Evolutionary conservation across 768 basidiomycete species (phyloP).

Genomic region (Russula compacta): DNA sequence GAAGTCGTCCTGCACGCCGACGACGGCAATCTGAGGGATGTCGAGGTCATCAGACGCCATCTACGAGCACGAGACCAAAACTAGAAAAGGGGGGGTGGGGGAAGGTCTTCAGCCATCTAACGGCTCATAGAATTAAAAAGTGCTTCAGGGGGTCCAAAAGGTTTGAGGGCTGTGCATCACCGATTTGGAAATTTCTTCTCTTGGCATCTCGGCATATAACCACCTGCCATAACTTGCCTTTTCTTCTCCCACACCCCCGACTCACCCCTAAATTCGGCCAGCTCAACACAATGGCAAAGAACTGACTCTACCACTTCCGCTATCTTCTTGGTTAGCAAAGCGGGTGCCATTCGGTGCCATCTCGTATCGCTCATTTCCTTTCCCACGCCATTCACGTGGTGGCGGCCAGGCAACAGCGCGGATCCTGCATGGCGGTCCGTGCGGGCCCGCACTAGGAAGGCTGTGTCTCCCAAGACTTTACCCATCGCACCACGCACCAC

Average conservation of each 20-base stretch:
- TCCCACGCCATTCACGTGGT: not conserved
- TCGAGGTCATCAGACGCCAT: conserved; percentile 13
- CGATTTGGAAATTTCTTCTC: too few species aligned
- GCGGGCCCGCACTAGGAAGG: not conserved
- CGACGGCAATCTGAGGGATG: conserved; percentile 20
- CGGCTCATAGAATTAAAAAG: not conserved
- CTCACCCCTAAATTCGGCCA: too few species aligned
- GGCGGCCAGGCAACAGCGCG: not conserved
- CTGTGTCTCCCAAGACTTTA: not conserved
- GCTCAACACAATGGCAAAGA: too few species aligned
- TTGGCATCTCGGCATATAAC: too few species aligned
- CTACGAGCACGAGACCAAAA: not conserved
- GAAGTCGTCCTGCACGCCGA: conserved; percentile 13
- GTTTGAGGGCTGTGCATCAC: not conserved
- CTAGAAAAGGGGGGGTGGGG: not conserved
- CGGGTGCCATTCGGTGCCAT: too few species aligned
- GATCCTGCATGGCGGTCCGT: not conserved
- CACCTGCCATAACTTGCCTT: too few species aligned
- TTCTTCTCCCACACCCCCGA: too few species aligned
- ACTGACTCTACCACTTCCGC: too few species aligned
- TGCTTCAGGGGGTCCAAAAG: too few species aligned
- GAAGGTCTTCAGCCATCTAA: not conserved
- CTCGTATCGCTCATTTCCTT: too few species aligned
- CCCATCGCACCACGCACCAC: not conserved
- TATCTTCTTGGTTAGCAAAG: too few species aligned